Evolutionary conservation across 2,329 filamentous ascomycete species (phyloP), one percentile per base, ranked within the genome.

Genomic region (Arthrobotrys iridis): DNA sequence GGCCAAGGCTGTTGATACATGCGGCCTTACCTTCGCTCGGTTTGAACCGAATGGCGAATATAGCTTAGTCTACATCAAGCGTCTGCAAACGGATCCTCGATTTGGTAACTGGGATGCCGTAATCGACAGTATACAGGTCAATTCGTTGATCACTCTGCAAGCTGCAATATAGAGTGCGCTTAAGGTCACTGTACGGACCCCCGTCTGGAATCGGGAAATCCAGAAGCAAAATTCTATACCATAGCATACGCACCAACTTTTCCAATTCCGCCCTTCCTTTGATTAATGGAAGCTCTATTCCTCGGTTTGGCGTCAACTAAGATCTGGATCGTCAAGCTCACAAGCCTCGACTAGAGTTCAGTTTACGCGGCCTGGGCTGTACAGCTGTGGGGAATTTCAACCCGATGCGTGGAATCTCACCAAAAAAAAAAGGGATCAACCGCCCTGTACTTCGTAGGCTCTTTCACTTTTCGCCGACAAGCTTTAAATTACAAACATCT

Each of bases 401-500:
- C 33, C 28, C 48, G 28, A 28, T 11, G 5, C 15, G 37, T n/a
- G n/a, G 26, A 30, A 30, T 50, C 24, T 8, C 2, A n/a, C n/a
- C n/a, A n/a, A 33, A 33, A 6, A 18, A 3, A 28, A 33, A 33
- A 46, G n/a, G 40, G 57, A 55, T 37, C 50, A 48, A 58, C 13
- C 26, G 11, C 35, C 41, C 5, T n/a, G n/a, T n/a, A n/a, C n/a
- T n/a, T n/a, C n/a, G n/a, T n/a, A n/a, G n/a, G n/a, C n/a, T n/a
- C n/a, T n/a, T n/a, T n/a, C n/a, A n/a, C n/a, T n/a, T 55, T 43
- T 43, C 22, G 26, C 24, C 4, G 13, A 18, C 26, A 7, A 10
- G 18, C 26, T 40, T 46, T 60, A 55, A 20, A 55, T 74, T 58
- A 74, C 70, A 67, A 74, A 74, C 62, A 7, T 62, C 70, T 74